A percentile compares a stretch with the other conserved stretches of the same genome.
These are phyloP conservation scores for Phanerochaete sordida DNA, from an alignment of 768 basidiomycete genomes.

Conservation along the genomic window DNA sequence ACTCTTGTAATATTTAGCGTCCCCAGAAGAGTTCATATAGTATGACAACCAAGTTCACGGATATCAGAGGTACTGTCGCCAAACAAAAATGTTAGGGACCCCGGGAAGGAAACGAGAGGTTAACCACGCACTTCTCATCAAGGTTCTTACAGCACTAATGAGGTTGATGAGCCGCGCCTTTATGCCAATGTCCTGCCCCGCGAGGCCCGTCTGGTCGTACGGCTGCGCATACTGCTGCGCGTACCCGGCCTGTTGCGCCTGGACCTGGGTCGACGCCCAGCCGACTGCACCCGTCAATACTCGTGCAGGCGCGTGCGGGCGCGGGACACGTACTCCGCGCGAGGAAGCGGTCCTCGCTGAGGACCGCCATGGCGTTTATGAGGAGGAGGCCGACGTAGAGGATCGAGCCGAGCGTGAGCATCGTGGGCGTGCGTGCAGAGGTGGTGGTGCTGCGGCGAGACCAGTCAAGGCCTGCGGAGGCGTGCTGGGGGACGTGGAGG, in stretches of 20 bases:
- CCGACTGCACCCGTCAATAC: constrained; percentile 55
- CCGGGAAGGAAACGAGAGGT: not conserved
- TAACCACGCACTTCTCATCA: constrained; percentile 87
- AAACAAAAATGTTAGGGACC: not conserved
- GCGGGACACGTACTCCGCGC: constrained; percentile 66
- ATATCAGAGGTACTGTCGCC: constrained; percentile 88
- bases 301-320: not conserved
- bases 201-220: constrained; percentile 64
- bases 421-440: constrained; percentile 19
- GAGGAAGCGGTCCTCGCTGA: constrained; percentile 96
- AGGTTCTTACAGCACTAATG: constrained; percentile 91
- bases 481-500: constrained; percentile 10
- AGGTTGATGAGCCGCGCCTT: constrained; percentile 89
- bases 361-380: constrained; percentile 91
- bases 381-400: constrained; percentile 85
- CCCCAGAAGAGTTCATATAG: constrained; percentile 75
- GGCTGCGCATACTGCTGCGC: constrained; percentile 67
- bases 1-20: not conserved
- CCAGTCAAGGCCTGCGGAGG: constrained; percentile 1
- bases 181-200: constrained; percentile 56
- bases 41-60: constrained; percentile 82
- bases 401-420: constrained; percentile 66
- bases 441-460: not conserved
- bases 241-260: constrained; percentile 51
- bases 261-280: constrained; percentile 73